Base-by-base conservation (phyloP, 129 eudicot genomes). In the Chrysanthemum lavandulifolium region DNA sequence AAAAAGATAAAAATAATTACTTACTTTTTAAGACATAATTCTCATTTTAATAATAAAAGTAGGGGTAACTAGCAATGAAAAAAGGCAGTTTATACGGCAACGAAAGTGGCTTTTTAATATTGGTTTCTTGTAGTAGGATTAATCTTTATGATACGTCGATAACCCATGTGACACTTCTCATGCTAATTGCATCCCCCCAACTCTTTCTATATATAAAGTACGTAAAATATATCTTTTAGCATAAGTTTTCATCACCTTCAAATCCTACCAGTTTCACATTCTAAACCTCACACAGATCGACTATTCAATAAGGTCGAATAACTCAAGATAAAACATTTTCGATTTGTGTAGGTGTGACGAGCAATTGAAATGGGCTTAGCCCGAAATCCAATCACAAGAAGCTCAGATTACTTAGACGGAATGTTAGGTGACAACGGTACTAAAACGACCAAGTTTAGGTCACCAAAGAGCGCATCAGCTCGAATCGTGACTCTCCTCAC, bases 351-450 rank as follows among this genome's bases (percentile, higher is more conserved):
- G 47, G 47, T 40, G 47, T 40, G 47, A 40, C 47, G 47, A 6
- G 19, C 14, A 36, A 52, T 12, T 19, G 10, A 27, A 10, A 90
- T 86, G 95, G 96, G 92, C 10, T 82, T 87, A 12, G 69, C 77
- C 7, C 55, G 95, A 53, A 90, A 76, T 65, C 82, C 86, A 5
- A 77, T 54, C 54, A 43, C 56, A 47, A 87, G 84, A 82, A 94
- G 96, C 73, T 89, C 93, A 40, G 97, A 90, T 33, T 90, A 85
- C 73, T 77, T 94, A 70, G 98, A 94, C 56, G 97, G 98, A 68
- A 84, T 93, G 94, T 59, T 89, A 0, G 82, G 78, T 69, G 98
- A 90, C 40, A 80, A 74, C 75, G 73, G 83, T 13, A 85, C 78
- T 12, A 87, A 85, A 67, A 31, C 76, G 0, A 72, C n/a, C 73